Evolutionary conservation across 345 rosid genomes (phyloP).

Genomic region (Moringa oleifera): DNA sequence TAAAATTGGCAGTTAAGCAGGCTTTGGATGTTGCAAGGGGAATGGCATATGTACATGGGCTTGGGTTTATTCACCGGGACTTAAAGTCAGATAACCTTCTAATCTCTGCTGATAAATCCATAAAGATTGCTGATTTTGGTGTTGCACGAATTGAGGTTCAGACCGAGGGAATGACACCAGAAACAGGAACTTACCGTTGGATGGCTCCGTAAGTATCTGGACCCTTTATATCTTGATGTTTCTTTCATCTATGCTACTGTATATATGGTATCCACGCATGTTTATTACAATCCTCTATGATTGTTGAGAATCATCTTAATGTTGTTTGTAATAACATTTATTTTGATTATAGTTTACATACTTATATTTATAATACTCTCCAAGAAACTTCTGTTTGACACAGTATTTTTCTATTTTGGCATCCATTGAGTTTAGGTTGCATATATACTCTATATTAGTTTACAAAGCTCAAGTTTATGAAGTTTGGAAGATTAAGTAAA

Average conservation of each 20-base stretch:
- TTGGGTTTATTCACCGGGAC: conserved; percentile 47
- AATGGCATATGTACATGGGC: conserved; percentile 48
- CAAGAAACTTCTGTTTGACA: too few species aligned
- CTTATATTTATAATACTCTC: too few species aligned
- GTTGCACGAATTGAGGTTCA: conserved; percentile 50
- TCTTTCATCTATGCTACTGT: too few species aligned
- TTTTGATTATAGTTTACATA: too few species aligned
- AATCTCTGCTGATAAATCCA: conserved; percentile 43
- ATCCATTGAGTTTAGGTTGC: too few species aligned
- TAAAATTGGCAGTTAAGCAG: conserved; percentile 47
- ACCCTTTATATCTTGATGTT: conserved; percentile 8
- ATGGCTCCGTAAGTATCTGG: conserved; percentile 50
- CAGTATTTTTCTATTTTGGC: too few species aligned
- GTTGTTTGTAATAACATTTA: too few species aligned
- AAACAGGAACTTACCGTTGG: conserved; percentile 61
- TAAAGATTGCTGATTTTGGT: conserved; percentile 52
- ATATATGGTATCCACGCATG: too few species aligned
- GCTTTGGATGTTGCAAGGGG: conserved; percentile 50
- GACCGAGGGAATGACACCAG: conserved; percentile 55
- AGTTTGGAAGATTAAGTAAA: too few species aligned
- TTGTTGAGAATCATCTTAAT: conserved; percentile 1
- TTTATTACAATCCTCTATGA: too few species aligned
- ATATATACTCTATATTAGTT: too few species aligned
- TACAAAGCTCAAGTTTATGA: too few species aligned
- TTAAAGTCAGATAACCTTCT: conserved; percentile 48